phyloP scores from a whole-genome alignment of 257 asterid species.

The Rhazya stricta region DNA sequence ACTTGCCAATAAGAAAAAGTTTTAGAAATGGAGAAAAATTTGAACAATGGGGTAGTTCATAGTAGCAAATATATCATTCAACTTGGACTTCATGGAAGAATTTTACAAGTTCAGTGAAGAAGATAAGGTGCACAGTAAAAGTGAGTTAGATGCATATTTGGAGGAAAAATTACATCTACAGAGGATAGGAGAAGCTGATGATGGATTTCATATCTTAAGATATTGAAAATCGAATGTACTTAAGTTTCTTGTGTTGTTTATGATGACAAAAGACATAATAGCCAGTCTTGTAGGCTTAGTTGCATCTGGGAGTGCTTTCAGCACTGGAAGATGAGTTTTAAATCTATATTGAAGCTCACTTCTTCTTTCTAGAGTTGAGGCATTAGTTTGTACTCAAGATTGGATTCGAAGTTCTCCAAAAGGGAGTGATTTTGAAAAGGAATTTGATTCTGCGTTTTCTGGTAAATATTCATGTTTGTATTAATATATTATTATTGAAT shows the following conservation, averaged over 20 bases:
- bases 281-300: neutral
- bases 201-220: neutral
- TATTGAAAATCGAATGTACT: neutral
- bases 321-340: neutral
- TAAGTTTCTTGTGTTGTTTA: neutral
- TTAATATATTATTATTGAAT: too few relatives aligned
- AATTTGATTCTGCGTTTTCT: neutral
- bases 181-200: too few relatives aligned
- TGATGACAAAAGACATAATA: neutral
- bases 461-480: neutral
- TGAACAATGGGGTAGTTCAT: too few relatives aligned
- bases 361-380: neutral
- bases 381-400: neutral
- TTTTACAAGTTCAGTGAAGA: neutral
- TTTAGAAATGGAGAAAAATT: too few relatives aligned
- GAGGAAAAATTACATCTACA: neutral
- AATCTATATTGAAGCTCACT: neutral
- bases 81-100: neutral
- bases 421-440: neutral
- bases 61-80: too few relatives aligned
- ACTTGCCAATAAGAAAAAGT: too few relatives aligned
- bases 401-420: neutral
- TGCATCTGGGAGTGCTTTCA: neutral
- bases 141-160: neutral
- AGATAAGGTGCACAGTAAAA: neutral